A percentile compares a stretch with the other conserved stretches of the same genome.
Evolutionary conservation across 805 yeast genomes (phyloP).

Genomic region (Wickerhamiella hasegawae): DNA sequence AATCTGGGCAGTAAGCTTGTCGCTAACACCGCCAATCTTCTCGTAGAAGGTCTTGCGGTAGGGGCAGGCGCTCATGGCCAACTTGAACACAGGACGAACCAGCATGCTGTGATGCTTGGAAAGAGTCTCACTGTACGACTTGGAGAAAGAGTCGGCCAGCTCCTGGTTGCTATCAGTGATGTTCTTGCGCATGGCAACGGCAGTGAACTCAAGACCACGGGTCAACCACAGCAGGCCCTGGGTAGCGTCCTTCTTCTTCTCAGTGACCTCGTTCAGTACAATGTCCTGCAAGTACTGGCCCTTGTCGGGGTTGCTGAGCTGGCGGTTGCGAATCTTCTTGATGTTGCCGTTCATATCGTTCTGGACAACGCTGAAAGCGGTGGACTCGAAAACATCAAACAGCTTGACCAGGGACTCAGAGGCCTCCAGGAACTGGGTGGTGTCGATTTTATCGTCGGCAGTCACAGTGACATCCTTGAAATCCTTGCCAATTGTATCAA

Average conservation of each 20-base stretch:
- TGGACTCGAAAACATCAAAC: conserved; percentile 66
- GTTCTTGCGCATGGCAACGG: conserved; percentile 72
- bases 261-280: conserved; percentile 53
- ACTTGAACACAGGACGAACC: conserved; percentile 71
- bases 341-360: conserved; percentile 81
- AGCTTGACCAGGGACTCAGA: conserved; percentile 68
- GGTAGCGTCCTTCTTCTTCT: conserved; percentile 60
- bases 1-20: conserved; percentile 48
- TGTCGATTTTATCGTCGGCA: conserved; percentile 45
- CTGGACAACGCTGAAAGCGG: conserved; percentile 75
- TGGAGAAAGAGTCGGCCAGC: conserved; percentile 62
- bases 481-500: conserved; percentile 59
- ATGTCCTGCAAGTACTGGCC: conserved; percentile 63
- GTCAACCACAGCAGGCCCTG: conserved; percentile 82
- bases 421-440: conserved; percentile 67
- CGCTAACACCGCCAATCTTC: conserved; percentile 49
- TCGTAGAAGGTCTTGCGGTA: conserved; percentile 72
- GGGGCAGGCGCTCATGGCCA: conserved; percentile 93
- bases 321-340: conserved; percentile 51
- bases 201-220: conserved; percentile 75
- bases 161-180: conserved; percentile 46
- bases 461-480: conserved; percentile 58
- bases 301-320: conserved; percentile 45
- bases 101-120: conserved; percentile 69
- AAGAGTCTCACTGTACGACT: conserved; percentile 69